These are phyloP conservation scores for Chondrostereum purpureum DNA, from an alignment of 1,284 basidiomycete species.

Conservation along the genomic window DNA sequence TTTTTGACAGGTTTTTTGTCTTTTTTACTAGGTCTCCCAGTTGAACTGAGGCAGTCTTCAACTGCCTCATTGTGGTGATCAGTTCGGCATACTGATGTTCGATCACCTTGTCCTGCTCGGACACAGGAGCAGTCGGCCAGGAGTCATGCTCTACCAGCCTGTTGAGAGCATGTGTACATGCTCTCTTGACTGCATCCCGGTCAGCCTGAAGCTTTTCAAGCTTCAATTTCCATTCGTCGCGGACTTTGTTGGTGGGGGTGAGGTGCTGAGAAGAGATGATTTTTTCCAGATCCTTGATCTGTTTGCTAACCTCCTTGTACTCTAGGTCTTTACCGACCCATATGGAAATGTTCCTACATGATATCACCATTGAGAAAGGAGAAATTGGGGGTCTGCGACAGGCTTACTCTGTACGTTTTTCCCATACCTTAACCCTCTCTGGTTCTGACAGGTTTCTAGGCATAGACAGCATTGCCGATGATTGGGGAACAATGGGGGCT, in stretches of 20 bases:
- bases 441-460: too few species aligned
- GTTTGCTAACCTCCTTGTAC: background rate
- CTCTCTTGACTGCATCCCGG: background rate
- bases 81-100: background rate
- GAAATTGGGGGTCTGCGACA: background rate
- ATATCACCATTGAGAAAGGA: background rate
- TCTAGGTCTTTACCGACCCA: background rate
- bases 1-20: background rate
- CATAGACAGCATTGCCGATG: background rate
- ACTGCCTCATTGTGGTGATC: background rate
- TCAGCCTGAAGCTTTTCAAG: background rate
- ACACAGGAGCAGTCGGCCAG: background rate
- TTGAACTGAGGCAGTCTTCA: background rate
- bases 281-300: background rate
- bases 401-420: constrained; percentile 1
- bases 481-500: too few species aligned
- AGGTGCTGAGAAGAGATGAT: background rate
- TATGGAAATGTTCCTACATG: background rate
- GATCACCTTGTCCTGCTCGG: background rate
- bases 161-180: background rate
- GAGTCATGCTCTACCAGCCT: background rate
- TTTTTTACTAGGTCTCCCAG: background rate
- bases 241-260: background rate
- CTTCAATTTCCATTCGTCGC: background rate
- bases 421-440: background rate